Base-by-base conservation (phyloP, 2,329 filamentous ascomycete species). In the Penicillium sp. region DNA sequence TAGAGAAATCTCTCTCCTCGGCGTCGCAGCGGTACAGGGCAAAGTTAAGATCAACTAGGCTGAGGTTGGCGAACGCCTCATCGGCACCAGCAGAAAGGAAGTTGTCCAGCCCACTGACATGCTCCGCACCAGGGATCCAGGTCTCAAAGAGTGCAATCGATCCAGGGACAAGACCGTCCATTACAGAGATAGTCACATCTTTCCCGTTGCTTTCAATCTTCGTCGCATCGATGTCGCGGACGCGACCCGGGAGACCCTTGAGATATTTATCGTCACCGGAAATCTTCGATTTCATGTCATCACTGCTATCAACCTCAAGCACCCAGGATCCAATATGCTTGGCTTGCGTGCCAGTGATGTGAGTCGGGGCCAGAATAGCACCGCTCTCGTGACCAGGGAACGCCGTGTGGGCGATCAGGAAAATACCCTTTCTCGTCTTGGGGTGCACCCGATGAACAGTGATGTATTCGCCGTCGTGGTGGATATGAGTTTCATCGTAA, bases 71-170 rank as follows among this genome's bases (percentile, higher is more conserved):
- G 73, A 96, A 95, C 0, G 90, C 90, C 8, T 82, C 79, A 54
- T 84, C 83, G 0, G 84, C 89, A 29, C 88, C 90, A 27, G 85
- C 85, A 0, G 88, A 93, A 49, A 96, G 85, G 65, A 86, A 95
- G 38, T 83, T 86, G 65, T 96, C 90, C 13, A 98, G 75, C 24
- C 89, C 88, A 36, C 84, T 80, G 1, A 86, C 84, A 66, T 95
- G 87, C 63, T 96, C 89, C 2, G 87, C 87, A 25, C 83, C 83
- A 4, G 90, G 90, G 27, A 97, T 93, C 85, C 87, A 97, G 0
- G 93, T 98, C 72, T 97, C 90, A 58, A 96, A 95, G 3, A 98
- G 75, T 3, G 90, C 90, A 57, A 98, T 95, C 56, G 90, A 95
- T 49, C 93, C 93, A 11, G 94, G 90, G 3, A 90, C 88, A 65